Evolutionary conservation across 2,329 filamentous ascomycete species (phyloP).

Genomic region (Hymenoscyphus scutula): DNA sequence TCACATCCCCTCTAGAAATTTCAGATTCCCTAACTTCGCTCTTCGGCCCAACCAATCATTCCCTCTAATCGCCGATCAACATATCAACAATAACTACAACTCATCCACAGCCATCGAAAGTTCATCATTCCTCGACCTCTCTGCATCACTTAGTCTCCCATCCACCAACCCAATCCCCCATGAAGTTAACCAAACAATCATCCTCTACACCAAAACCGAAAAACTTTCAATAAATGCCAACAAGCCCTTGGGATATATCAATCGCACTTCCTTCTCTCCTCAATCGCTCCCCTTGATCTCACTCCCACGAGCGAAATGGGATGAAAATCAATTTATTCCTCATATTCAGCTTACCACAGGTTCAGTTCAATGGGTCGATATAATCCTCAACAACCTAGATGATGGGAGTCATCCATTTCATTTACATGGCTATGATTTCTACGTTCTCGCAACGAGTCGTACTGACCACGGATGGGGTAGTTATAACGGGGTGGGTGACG

Average conservation of each 20-base stretch:
- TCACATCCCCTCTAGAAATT: constrained; percentile 34
- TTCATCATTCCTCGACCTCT: constrained; percentile 25
- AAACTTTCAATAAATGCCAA: constrained; percentile 44
- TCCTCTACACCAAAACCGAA: constrained; percentile 47
- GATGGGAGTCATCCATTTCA: constrained; percentile 49
- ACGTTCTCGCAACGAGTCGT: constrained; percentile 29
- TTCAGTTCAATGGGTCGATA: constrained; percentile 41
- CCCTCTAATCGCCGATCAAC: constrained; percentile 24
- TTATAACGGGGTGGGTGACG: constrained; percentile 20
- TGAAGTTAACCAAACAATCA: constrained; percentile 40
- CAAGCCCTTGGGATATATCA: constrained; percentile 46
- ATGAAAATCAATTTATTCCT: constrained; percentile 41
- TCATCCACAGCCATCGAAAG: background rate
- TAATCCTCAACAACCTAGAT: constrained; percentile 51
- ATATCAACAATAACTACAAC: background rate
- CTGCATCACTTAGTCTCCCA: constrained; percentile 10
- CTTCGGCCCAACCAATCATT: constrained; percentile 41
- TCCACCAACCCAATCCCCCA: background rate
- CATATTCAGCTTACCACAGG: constrained; percentile 31
- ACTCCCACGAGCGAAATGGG: constrained; percentile 40
- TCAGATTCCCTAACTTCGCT: constrained; percentile 45
- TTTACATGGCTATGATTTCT: constrained; percentile 55
- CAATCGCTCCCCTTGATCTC: constrained; percentile 38
- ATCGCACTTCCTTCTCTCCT: constrained; percentile 45
- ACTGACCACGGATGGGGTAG: constrained; percentile 22